phyloP scores from a whole-genome alignment of 352 stramenopile genomes.

The Nothophytophthora sp. region DNA sequence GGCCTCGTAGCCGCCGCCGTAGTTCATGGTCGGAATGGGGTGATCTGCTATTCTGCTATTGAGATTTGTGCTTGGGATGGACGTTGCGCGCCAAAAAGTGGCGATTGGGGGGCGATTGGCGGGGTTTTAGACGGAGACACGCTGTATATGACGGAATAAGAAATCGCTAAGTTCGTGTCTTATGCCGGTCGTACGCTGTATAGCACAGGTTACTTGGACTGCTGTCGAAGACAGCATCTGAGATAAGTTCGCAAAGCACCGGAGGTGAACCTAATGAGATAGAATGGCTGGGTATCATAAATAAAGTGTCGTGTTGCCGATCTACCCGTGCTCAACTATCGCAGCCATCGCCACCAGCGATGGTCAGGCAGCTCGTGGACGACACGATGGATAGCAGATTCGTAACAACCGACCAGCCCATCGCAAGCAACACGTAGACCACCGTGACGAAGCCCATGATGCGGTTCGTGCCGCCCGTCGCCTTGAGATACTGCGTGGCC shows the following conservation, averaged over 20 bases:
- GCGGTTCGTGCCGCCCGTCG: constrained; percentile 16
- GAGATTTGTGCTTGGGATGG: background rate
- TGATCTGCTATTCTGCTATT: background rate
- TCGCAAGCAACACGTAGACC: constrained; percentile 17
- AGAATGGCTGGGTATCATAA: too few relatives aligned
- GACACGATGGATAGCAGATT: constrained; percentile 29
- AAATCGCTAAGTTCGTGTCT: too few relatives aligned
- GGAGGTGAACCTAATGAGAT: too few relatives aligned
- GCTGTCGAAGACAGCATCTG: too few relatives aligned
- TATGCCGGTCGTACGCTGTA: too few relatives aligned
- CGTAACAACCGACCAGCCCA: constrained; percentile 31
- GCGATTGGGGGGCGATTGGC: background rate
- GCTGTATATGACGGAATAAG: background rate
- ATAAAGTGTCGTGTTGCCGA: too few relatives aligned
- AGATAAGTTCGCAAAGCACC: too few relatives aligned
- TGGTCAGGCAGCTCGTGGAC: constrained; percentile 19
- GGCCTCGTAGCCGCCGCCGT: constrained; percentile 68
- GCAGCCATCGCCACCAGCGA: constrained; percentile 19
- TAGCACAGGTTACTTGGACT: too few relatives aligned
- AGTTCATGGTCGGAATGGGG: constrained; percentile 40
- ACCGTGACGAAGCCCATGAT: constrained; percentile 22
- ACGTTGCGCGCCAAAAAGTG: constrained; percentile 20
- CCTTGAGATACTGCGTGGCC: constrained; percentile 25
- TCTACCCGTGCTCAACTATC: too few relatives aligned
- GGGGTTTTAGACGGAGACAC: constrained; percentile 1